These are phyloP conservation scores for Paramecium bursaria DNA, from an alignment of 73 alveolate genomes.

Conservation along the genomic window DNA sequence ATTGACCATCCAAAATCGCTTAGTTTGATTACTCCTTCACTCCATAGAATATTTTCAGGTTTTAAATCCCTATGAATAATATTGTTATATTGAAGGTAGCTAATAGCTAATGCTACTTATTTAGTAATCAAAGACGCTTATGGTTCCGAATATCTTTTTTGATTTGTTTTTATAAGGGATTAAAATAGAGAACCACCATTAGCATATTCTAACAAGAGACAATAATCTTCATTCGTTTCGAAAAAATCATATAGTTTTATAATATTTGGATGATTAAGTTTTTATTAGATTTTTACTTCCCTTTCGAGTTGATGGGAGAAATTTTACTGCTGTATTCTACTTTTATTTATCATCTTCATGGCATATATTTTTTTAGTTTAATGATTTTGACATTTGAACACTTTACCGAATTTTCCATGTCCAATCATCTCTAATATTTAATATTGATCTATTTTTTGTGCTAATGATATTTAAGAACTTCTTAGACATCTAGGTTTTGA, in stretches of 20 bases:
- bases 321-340: neutral
- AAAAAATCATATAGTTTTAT: conserved; percentile 91
- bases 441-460: conserved; percentile 4
- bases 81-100: conserved; percentile 46
- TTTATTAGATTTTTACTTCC: conserved; percentile 23
- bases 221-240: conserved; percentile 86
- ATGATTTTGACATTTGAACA: neutral
- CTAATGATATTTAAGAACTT: too few relatives aligned
- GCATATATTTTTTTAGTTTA: conserved; percentile 25
- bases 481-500: conserved; percentile 21
- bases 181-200: conserved; percentile 57
- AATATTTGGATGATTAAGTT: conserved; percentile 86
- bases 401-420: conserved; percentile 56
- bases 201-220: conserved; percentile 83
- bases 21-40: conserved; percentile 72
- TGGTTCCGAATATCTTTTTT: conserved; percentile 55
- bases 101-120: conserved; percentile 34
- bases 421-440: conserved; percentile 21
- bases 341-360: conserved; percentile 45
- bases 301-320: conserved; percentile 24
- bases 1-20: conserved; percentile 77
- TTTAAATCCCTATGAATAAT: conserved; percentile 83
- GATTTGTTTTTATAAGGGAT: conserved; percentile 17
- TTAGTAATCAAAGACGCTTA: conserved; percentile 54
- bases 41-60: conserved; percentile 79